Evolutionary conservation across 768 basidiomycete genomes (phyloP).

Genomic region (Lentinula detonsa): DNA sequence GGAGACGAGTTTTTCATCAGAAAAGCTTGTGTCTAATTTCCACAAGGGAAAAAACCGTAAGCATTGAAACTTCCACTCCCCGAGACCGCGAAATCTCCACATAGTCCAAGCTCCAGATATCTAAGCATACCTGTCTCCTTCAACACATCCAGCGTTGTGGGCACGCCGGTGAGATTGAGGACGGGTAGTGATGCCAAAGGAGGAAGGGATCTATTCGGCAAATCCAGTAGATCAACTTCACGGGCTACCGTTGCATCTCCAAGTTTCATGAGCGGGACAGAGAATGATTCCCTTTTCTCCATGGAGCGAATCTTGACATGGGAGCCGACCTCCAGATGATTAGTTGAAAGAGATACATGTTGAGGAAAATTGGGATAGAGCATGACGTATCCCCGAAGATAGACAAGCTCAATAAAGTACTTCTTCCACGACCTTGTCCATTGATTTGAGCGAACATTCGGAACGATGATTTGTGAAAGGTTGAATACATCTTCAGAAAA

Average conservation of each 20-base stretch:
- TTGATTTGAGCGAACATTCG: constrained; percentile 69
- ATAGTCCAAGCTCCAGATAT: neutral
- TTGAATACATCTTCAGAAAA: constrained; percentile 39
- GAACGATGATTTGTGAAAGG: constrained; percentile 51
- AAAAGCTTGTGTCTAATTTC: too few relatives aligned
- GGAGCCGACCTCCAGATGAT: constrained; percentile 80
- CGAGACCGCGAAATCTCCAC: neutral
- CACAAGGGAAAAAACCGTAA: neutral
- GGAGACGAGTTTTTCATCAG: too few relatives aligned
- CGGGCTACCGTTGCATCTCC: constrained; percentile 3
- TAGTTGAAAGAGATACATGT: constrained; percentile 79
- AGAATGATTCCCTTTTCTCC: constrained; percentile 60
- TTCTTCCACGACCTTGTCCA: constrained; percentile 87
- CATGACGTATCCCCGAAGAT: constrained; percentile 81
- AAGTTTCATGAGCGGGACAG: constrained; percentile 62
- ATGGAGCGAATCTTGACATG: constrained; percentile 61
- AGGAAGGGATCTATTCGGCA: constrained; percentile 59
- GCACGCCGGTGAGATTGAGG: constrained; percentile 56
- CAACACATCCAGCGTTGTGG: neutral
- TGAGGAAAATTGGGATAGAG: constrained; percentile 79
- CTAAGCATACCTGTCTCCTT: neutral
- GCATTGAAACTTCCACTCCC: neutral
- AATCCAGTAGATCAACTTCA: constrained; percentile 40
- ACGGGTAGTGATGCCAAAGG: constrained; percentile 52
- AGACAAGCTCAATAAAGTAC: constrained; percentile 83